Evolutionary conservation across 495 filamentous ascomycete genomes (phyloP).

Genomic region (Podospora bellae-mahoneyi): DNA sequence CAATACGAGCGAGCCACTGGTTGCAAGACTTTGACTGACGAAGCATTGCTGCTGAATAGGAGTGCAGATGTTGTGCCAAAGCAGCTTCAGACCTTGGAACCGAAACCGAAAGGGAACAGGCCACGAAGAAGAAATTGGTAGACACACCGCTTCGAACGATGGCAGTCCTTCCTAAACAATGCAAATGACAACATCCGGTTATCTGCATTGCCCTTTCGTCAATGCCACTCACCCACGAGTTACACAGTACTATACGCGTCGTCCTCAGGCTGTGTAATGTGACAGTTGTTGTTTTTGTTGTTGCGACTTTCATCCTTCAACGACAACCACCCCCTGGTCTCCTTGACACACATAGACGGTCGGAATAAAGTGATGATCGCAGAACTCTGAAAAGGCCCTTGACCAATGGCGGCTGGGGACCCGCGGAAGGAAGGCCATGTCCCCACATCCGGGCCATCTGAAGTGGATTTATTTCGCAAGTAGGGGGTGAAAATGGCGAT

Average conservation of each 20-base stretch:
- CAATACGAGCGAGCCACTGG: not conserved
- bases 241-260: not conserved
- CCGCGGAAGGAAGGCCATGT: not conserved
- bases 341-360: not conserved
- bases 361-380: conserved; percentile 4
- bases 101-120: not conserved
- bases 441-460: not conserved
- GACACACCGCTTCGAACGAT: not conserved
- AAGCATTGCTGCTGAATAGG: not conserved
- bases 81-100: not conserved
- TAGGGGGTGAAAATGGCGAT: not conserved
- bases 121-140: not conserved
- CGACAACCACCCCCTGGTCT: not conserved
- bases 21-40: not conserved
- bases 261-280: not conserved
- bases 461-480: not conserved
- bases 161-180: not conserved
- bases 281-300: not conserved
- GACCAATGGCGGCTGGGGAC: not conserved
- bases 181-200: not conserved
- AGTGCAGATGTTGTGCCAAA: not conserved
- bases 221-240: not conserved
- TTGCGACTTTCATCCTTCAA: not conserved
- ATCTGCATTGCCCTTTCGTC: not conserved
- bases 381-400: conserved; percentile 3